These are phyloP conservation scores for Pleurotus sapidus DNA, from an alignment of 768 basidiomycete genomes.

Conservation along the genomic window DNA sequence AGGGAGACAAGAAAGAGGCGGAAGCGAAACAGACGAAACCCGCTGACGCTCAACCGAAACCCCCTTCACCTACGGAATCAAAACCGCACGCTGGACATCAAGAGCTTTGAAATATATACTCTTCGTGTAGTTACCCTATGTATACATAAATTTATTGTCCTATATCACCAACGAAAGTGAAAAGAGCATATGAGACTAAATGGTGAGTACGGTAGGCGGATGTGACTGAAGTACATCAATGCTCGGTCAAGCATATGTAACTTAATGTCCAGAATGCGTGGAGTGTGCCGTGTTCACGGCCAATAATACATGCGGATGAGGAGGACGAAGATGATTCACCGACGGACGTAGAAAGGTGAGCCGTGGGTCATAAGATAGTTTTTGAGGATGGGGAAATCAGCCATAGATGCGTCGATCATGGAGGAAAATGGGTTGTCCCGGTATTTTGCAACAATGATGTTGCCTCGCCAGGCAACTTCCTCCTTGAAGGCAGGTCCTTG, in stretches of 20 bases:
- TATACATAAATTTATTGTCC: conserved; percentile 12
- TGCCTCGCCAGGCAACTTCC: conserved; percentile 73
- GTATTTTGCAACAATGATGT: conserved; percentile 76
- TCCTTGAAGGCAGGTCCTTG: conserved; percentile 63
- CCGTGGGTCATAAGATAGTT: conserved; percentile 74
- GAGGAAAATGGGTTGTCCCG: conserved; percentile 48
- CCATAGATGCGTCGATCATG: conserved; percentile 76
- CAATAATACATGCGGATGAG: no score
- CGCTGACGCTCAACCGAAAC: conserved; percentile 18
- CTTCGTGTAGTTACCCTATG: conserved; percentile 8
- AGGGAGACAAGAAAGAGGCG: conserved; percentile 40
- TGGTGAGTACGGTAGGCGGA: not conserved
- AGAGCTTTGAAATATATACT: conserved; percentile 30
- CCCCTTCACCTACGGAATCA: no score
- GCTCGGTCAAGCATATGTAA: no score
- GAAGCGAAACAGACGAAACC: conserved; percentile 25
- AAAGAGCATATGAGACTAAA: not conserved
- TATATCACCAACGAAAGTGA: conserved; percentile 8
- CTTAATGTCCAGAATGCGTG: no score
- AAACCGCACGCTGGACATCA: conserved; percentile 24
- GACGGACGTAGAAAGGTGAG: conserved; percentile 41
- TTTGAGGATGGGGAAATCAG: conserved; percentile 79
- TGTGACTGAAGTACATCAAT: not conserved
- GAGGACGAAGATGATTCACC: not conserved
- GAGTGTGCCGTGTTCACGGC: no score